phyloP scores from a whole-genome alignment of 1,284 basidiomycete genomes.

The Boletus sp. region DNA sequence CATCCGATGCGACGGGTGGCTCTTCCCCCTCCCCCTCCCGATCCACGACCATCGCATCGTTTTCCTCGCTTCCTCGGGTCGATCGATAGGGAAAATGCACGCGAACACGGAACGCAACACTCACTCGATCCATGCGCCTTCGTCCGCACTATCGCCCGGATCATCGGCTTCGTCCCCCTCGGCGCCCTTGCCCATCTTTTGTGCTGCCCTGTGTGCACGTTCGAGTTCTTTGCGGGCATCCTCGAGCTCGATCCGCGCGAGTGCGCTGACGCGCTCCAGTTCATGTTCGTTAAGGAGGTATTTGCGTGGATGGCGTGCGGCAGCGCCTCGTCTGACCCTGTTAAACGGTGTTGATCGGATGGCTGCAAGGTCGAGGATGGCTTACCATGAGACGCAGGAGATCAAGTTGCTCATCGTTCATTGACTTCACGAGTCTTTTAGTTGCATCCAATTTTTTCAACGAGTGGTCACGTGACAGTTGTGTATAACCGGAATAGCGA shows the following conservation, averaged over 20 bases:
- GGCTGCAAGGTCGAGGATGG: not conserved
- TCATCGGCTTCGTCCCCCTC: conserved; percentile 62
- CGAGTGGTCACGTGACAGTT: conserved; percentile 22
- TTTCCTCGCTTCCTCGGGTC: conserved; percentile 41
- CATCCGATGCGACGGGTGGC: conserved; percentile 29
- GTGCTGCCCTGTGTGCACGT: conserved; percentile 74
- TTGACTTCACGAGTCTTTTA: not conserved
- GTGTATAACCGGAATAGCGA: conserved; percentile 19
- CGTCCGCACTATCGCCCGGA: conserved; percentile 41
- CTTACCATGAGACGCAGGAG: conserved; percentile 52
- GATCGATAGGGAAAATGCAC: conserved; percentile 19
- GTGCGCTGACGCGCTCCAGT: conserved; percentile 83
- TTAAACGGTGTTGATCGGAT: conserved; percentile 4
- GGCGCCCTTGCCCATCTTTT: conserved; percentile 60
- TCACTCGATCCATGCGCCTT: conserved; percentile 81
- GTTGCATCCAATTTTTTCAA: conserved; percentile 10
- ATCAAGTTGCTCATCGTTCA: conserved; percentile 65
- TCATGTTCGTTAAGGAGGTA: conserved; percentile 92
- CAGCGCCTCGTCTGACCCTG: conserved; percentile 84
- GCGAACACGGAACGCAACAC: conserved; percentile 34
- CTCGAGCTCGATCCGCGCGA: conserved; percentile 85
- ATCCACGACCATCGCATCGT: conserved; percentile 68
- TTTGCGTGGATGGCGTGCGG: conserved; percentile 76
- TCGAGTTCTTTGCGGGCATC: conserved; percentile 85
- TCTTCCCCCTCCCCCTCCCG: conserved; percentile 32